Evolutionary conservation across 495 filamentous ascomycete species (phyloP).

Genomic region (Chaetomium fimeti): DNA sequence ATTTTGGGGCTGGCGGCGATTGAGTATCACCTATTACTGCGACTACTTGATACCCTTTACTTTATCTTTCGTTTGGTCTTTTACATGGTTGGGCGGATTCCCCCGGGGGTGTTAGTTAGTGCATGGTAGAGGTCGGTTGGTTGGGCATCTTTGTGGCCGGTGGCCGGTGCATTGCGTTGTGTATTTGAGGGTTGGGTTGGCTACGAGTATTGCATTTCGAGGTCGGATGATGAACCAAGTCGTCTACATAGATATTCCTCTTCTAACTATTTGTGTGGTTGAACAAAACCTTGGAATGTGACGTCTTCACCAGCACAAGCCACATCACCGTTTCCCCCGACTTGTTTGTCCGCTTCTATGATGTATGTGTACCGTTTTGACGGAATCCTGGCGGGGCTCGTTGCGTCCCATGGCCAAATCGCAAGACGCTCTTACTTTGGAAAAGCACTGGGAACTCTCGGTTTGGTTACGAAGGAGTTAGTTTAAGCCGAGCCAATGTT

Average conservation of each 20-base stretch:
- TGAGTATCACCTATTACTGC: neutral
- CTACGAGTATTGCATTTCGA: neutral
- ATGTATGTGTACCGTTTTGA: neutral
- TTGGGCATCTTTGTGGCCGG: neutral
- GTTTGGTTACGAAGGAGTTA: neutral
- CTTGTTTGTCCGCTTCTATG: neutral
- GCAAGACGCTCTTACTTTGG: neutral
- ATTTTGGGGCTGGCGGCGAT: conserved; percentile 17
- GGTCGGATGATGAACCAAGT: too few species aligned
- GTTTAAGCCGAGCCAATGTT: neutral
- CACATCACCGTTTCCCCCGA: neutral
- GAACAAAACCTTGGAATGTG: too few species aligned
- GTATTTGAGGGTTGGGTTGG: neutral
- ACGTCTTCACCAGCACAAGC: neutral
- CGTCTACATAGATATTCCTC: too few species aligned
- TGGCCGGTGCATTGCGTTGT: neutral
- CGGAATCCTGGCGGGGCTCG: neutral
- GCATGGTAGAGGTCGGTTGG: neutral
- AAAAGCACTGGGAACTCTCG: neutral
- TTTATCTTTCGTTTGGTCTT: neutral
- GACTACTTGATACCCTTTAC: conserved; percentile 13
- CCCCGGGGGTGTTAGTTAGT: neutral
- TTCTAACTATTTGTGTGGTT: too few species aligned
- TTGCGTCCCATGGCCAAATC: neutral
- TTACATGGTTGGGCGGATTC: neutral